Base-by-base conservation (phyloP, 2,329 filamentous ascomycete genomes). In the Fusarium continuum region DNA sequence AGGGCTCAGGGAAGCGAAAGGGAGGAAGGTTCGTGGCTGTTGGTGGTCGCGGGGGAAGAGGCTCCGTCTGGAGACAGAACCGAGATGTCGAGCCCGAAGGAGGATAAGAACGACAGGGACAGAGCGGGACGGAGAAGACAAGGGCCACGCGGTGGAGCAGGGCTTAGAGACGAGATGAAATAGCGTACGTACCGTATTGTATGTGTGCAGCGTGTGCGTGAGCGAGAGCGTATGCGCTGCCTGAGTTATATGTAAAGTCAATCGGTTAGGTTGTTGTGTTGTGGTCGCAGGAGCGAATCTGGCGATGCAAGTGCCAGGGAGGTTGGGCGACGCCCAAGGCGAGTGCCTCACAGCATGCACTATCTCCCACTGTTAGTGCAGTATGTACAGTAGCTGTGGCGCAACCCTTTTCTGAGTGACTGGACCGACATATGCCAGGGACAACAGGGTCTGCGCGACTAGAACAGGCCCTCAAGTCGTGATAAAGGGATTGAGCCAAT, bases 41-140 rank as follows among this genome's bases (percentile, higher is more conserved):
- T 53, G 52, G 39, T 53, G 56, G 65, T 59, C 65, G 67, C 68
- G 62, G 67, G 65, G 64, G 60, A 55, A 64, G 68, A 70, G 67
- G 67, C 68, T 70, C 68, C 57, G 68, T 61, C 68, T 70, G 65
- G 68, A 70, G 67, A 65, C 66, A 65, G 44, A 61, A 50, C 68
- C 65, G 63, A 70, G 67, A 65, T 70, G 55, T 35, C 50, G 47
- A 65, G 55, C 66, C n/a, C 67, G 41, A 68, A 66, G 45, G 54
- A 58, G 56, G 60, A 58, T 52, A 56, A 65, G 65, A 69, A 60
- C 54, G 54, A 56, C 65, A 69, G 65, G 61, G 65, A 55, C 59
- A 50, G 44, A 25, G 55, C 61, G 66, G 61, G 62, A 65, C 52
- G 55, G 66, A 51, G 49, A 61, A 16, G 51, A 45, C 34, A 32